Evolutionary conservation across 345 rosid genomes (phyloP).

Genomic region (Draba incana): DNA sequence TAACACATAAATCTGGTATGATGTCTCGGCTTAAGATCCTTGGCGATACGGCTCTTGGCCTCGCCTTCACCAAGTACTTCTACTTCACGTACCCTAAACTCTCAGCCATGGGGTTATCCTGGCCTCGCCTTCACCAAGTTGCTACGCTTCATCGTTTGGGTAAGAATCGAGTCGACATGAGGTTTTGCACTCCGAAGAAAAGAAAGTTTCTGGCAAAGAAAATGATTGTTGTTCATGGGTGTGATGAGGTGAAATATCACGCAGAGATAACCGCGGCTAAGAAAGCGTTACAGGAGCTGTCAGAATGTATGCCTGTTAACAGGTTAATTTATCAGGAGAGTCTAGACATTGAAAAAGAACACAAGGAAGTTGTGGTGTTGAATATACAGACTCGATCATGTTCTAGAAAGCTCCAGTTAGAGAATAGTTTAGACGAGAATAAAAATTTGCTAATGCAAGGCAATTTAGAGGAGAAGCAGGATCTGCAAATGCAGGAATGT

Average conservation of each 20-base stretch:
- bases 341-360: too few relatives aligned
- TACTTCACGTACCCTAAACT: slow-evolving; percentile 52
- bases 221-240: slow-evolving; percentile 43
- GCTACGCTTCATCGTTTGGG: slow-evolving; percentile 50
- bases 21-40: slow-evolving; percentile 57
- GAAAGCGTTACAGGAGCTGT: slow-evolving; percentile 51
- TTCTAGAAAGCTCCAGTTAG: too few relatives aligned
- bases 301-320: slow-evolving; percentile 6
- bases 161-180: slow-evolving; percentile 52
- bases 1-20: slow-evolving; percentile 53
- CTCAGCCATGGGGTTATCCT: slow-evolving; percentile 43
- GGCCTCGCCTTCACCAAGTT: slow-evolving; percentile 41
- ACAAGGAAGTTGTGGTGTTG: too few relatives aligned
- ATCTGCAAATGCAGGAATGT: neutral
- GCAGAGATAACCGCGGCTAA: slow-evolving; percentile 62
- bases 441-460: neutral
- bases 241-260: slow-evolving; percentile 45
- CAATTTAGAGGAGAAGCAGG: neutral
- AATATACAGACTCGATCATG: too few relatives aligned
- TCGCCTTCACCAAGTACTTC: slow-evolving; percentile 49
- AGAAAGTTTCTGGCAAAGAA: slow-evolving; percentile 17
- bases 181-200: slow-evolving; percentile 27
- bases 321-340: too few relatives aligned
- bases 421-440: too few relatives aligned
- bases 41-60: slow-evolving; percentile 57